These are phyloP conservation scores for Blastomyces silverae DNA, from an alignment of 2,329 filamentous ascomycete genomes.

Conservation along the genomic window DNA sequence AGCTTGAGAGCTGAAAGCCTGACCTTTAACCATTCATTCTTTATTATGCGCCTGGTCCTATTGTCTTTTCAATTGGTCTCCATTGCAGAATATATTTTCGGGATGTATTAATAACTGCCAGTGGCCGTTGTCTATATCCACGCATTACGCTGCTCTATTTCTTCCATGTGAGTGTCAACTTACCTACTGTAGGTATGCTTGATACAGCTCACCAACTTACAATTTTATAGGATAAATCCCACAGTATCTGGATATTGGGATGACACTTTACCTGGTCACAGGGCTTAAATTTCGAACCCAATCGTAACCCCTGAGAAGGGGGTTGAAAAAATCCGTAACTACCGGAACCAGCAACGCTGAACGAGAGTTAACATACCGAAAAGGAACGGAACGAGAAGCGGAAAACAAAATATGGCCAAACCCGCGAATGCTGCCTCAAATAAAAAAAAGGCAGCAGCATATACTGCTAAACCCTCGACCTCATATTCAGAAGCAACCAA, in stretches of 20 bases:
- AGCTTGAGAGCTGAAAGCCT: not conserved
- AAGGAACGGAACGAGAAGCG: not conserved
- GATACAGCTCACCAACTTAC: not conserved
- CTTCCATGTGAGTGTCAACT: not conserved
- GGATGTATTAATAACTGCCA: not conserved
- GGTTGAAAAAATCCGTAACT: not conserved
- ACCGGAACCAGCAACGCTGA: not conserved
- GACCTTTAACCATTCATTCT: not conserved
- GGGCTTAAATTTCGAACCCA: not conserved
- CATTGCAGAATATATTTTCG: not conserved
- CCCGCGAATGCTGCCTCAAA: constrained; percentile 30
- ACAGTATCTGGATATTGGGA: not conserved
- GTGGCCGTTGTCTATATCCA: not conserved
- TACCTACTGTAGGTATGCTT: too few species aligned
- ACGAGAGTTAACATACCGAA: not conserved
- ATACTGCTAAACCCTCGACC: constrained; percentile 20
- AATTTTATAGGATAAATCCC: not conserved
- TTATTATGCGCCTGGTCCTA: not conserved
- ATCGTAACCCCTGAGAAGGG: not conserved
- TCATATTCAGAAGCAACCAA: constrained; percentile 15
- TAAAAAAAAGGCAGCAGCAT: constrained; percentile 27
- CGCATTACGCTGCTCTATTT: not conserved
- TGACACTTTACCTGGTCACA: not conserved
- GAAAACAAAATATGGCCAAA: constrained; percentile 31
- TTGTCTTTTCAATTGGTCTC: not conserved